These are phyloP conservation scores for Podospora bellae-mahoneyi DNA, from an alignment of 495 filamentous ascomycete genomes.

Conservation along the genomic window DNA sequence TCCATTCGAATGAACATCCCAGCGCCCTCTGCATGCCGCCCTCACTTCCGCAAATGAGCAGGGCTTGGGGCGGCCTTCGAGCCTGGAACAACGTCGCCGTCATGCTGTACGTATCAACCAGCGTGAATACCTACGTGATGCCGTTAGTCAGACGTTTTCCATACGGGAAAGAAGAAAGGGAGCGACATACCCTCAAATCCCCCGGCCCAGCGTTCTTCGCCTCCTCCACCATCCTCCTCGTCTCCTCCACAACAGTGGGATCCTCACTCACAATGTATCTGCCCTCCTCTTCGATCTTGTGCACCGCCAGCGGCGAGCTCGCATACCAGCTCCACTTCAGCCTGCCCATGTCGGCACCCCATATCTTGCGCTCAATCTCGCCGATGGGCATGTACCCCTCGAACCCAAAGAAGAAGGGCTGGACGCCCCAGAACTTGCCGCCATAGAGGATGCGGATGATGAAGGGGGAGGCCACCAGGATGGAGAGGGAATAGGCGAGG, in stretches of 20 bases:
- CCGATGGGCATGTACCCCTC: slow-evolving; percentile 12
- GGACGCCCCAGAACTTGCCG: slow-evolving; percentile 4
- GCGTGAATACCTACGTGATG: slow-evolving; percentile 28
- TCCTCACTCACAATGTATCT: slow-evolving; percentile 1
- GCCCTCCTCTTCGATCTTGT: not conserved
- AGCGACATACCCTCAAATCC: slow-evolving; percentile 3
- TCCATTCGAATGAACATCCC: slow-evolving; percentile 37
- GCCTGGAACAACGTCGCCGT: slow-evolving; percentile 38
- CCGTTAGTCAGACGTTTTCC: not conserved
- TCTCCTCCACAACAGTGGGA: slow-evolving; percentile 2
- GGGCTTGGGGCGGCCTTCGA: slow-evolving; percentile 29
- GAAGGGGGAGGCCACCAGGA: not conserved
- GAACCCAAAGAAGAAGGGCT: slow-evolving; percentile 9
- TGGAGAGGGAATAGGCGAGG: not conserved
- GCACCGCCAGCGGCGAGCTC: slow-evolving; percentile 1
- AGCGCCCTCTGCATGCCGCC: slow-evolving; percentile 42
- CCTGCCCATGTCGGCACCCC: slow-evolving; percentile 3
- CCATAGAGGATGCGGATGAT: not conserved
- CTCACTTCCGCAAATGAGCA: slow-evolving; percentile 37
- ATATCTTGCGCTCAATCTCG: slow-evolving; percentile 12
- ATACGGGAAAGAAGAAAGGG: too few species aligned
- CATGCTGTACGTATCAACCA: slow-evolving; percentile 40
- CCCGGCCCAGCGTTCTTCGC: slow-evolving; percentile 17
- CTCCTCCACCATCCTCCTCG: slow-evolving; percentile 4
- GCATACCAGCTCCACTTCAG: not conserved